These are phyloP conservation scores for Favolaschia claudopus DNA, from an alignment of 768 basidiomycete species.

Conservation along the genomic window DNA sequence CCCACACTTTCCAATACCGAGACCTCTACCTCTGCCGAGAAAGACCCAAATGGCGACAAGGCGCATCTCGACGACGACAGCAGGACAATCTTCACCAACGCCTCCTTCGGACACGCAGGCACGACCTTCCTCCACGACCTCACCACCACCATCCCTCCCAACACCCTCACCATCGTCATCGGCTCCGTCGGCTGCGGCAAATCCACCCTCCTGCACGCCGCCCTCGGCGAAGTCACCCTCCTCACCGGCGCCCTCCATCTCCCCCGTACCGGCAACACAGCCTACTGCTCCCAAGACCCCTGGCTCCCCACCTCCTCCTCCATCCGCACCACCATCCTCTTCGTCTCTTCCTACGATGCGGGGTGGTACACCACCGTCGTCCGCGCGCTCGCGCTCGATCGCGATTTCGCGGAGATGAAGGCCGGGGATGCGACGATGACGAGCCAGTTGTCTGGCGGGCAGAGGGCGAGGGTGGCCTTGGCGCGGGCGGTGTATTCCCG, in stretches of 20 bases:
- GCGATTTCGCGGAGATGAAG: background rate
- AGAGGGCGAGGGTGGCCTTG: constrained; percentile 3
- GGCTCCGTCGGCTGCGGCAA: constrained; percentile 8
- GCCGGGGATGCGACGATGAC: constrained; percentile 1
- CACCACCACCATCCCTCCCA: background rate
- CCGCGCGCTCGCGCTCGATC: constrained; percentile 9
- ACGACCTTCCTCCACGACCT: constrained; percentile 10
- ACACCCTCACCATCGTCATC: constrained; percentile 4
- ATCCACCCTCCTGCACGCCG: constrained; percentile 8
- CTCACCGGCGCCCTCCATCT: background rate
- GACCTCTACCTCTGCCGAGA: no score
- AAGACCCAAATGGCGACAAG: no score
- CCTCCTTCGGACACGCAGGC: constrained; percentile 8
- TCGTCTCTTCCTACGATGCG: background rate
- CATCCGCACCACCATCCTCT: background rate
- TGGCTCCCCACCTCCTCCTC: constrained; percentile 2
- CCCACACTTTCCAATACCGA: no score
- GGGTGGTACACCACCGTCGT: constrained; percentile 1
- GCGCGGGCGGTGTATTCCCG: constrained; percentile 8
- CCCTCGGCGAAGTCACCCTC: constrained; percentile 5
- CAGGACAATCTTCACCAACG: constrained; percentile 1
- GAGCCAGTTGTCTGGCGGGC: background rate
- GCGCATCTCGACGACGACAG: background rate
- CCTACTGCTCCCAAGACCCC: constrained; percentile 8
- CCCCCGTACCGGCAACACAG: background rate